A percentile compares a stretch with the other conserved stretches of the same genome.
phyloP scores from a whole-genome alignment of 495 filamentous ascomycete species.

The Corynascus novoguineensis region DNA sequence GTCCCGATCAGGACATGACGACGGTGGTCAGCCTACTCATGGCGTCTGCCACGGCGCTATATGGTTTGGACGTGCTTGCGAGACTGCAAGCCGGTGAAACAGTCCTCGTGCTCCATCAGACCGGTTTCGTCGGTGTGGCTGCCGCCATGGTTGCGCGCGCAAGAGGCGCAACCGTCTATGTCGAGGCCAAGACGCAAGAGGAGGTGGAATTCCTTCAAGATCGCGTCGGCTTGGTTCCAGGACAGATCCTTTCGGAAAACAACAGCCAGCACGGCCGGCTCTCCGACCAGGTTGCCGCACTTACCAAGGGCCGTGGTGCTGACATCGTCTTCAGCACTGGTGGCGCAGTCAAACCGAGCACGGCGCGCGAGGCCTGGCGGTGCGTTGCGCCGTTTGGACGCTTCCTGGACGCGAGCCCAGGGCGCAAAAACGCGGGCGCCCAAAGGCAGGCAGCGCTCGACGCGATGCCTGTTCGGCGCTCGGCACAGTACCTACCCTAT shows the following conservation, averaged over 20 bases:
- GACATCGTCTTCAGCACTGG: constrained; percentile 30
- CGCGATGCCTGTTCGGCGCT: background rate
- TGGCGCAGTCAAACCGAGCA: constrained; percentile 15
- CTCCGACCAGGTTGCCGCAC: background rate
- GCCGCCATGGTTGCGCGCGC: background rate
- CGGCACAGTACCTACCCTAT: too few relatives aligned
- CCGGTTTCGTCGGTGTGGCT: background rate
- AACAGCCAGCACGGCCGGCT: background rate
- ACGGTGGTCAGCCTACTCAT: background rate
- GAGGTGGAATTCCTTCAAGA: background rate
- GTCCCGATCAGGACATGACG: background rate
- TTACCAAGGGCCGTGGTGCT: constrained; percentile 25
- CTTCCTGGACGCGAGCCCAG: constrained; percentile 52
- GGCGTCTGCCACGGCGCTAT: background rate
- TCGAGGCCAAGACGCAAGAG: background rate
- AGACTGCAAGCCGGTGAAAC: background rate
- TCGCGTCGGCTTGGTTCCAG: background rate
- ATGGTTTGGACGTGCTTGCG: background rate
- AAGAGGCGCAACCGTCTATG: background rate
- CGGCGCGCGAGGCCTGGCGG: constrained; percentile 23
- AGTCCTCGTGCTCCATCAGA: background rate
- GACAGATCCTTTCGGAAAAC: background rate
- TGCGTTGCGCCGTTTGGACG: constrained; percentile 47
- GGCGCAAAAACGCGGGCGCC: constrained; percentile 26
- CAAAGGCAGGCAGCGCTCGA: too few relatives aligned